Evolutionary conservation across 768 basidiomycete species (phyloP), one percentile per base, ranked within the genome.

Genomic region (Lactarius quietus): DNA sequence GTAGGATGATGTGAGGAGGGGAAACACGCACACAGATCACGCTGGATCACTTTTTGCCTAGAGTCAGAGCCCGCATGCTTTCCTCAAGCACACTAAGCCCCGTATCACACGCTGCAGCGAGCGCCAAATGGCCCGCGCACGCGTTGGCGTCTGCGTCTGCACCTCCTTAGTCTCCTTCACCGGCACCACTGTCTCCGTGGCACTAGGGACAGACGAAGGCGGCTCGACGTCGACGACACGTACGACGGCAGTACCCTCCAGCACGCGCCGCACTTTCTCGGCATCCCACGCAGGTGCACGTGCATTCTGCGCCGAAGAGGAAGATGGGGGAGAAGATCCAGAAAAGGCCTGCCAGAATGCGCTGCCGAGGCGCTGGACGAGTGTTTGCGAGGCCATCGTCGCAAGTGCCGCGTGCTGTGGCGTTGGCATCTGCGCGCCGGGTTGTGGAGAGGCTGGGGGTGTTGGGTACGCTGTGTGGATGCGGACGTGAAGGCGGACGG

Each of bases 341-440:
- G 89, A 82, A 76, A 95, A 95, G 18, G 93, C 93, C 68, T 93
- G 92, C 89, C 92, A 91, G 78, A 95, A 94, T 52, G 92, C 90
- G 26, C 78, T 74, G 6, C 89, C 87, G 36, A 95, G 80, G 72
- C 86, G 87, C 71, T 79, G 77, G 59, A 90, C 69, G 35, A 95
- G 77, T 1, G 93, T 94, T 77, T 92, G 87, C 54, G 85, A 84
- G 10, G 91, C 92, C 67, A 92, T 79, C n/a, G 84, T 83, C 14
- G 92, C 92, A 20, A 87, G 78, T 71, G 87, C 78, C 8, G 84
- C 85, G 17, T 82, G 78, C 63, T 78, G 75, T 0, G 74, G 67
- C 0, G 72, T 74, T 15, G 76, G 73, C 26, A 74, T 74, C 71
- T 58, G 73, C 69, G 58, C 66, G 17, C 18, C 59, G 23, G 79